Conservation (phyloP, 2,329 filamentous ascomycete genomes). For the Colletotrichum chlorophyti region DNA sequence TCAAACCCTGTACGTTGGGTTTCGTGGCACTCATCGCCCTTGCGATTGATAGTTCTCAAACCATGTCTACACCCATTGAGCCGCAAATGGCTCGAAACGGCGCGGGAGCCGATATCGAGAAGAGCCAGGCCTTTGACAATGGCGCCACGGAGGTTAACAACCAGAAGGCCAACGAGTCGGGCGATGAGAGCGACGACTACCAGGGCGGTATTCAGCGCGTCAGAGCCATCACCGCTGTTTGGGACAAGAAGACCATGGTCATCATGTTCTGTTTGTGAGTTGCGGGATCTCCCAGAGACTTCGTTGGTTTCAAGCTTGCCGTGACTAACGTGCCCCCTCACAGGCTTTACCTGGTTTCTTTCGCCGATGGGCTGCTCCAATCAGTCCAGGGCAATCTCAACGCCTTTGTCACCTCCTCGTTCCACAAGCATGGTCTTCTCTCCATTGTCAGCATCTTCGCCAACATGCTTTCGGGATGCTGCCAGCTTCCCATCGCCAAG, state of each 20-base stretch:
- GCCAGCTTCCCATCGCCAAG: constrained; percentile 52
- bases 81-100: constrained; percentile 3
- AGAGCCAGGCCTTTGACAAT: constrained; percentile 10
- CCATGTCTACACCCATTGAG: constrained; percentile 14
- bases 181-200: constrained; percentile 36
- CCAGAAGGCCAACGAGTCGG: constrained; percentile 12
- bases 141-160: constrained; percentile 15
- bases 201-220: constrained; percentile 47
- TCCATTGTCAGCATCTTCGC: constrained; percentile 71
- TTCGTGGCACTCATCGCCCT: constrained; percentile 7
- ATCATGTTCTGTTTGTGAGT: constrained; percentile 47
- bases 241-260: constrained; percentile 44
- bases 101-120: constrained; percentile 18
- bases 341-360: constrained; percentile 47
- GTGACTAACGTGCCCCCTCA: too few relatives aligned
- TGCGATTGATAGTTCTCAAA: constrained; percentile 1
- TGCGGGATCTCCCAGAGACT: not conserved
- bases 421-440: constrained; percentile 68
- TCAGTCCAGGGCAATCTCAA: constrained; percentile 46
- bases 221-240: constrained; percentile 36
- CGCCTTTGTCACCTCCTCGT: constrained; percentile 64
- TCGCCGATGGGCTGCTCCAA: constrained; percentile 43
- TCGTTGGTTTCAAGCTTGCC: too few relatives aligned
- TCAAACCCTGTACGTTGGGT: constrained; percentile 4
- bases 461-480: constrained; percentile 45